These are phyloP conservation scores for Colletotrichum higginsianum DNA, from an alignment of 2,329 filamentous ascomycete species.

Conservation along the genomic window DNA sequence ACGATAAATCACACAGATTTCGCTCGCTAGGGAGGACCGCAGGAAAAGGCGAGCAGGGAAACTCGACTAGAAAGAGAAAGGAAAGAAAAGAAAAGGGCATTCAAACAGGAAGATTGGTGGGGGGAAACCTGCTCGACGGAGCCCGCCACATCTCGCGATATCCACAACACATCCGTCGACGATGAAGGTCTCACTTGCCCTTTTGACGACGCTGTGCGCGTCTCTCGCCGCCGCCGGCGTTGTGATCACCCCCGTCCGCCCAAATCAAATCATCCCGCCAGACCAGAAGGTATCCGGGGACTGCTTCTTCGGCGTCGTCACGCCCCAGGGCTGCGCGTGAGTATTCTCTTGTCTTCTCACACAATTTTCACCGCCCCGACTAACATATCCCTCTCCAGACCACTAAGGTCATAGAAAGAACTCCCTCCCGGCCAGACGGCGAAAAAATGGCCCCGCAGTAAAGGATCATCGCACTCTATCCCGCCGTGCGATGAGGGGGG, in stretches of 20 bases:
- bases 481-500: slow-evolving; percentile 7
- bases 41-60: neutral
- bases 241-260: slow-evolving; percentile 68
- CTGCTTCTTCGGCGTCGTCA: slow-evolving; percentile 70
- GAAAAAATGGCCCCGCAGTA: too few species aligned
- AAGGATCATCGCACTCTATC: neutral
- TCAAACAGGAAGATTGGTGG: neutral
- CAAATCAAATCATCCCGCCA: slow-evolving; percentile 65
- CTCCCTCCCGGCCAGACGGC: too few species aligned
- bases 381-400: neutral
- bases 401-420: slow-evolving; percentile 18
- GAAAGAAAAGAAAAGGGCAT: slow-evolving; percentile 22
- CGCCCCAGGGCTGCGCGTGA: slow-evolving; percentile 71
- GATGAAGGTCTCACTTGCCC: slow-evolving; percentile 58
- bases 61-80: slow-evolving; percentile 28
- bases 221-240: slow-evolving; percentile 67
- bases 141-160: neutral
- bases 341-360: slow-evolving; percentile 44
- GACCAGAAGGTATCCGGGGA: slow-evolving; percentile 54
- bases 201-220: slow-evolving; percentile 60
- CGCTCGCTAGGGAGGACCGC: slow-evolving; percentile 4
- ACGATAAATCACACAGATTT: slow-evolving; percentile 9
- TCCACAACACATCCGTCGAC: slow-evolving; percentile 39
- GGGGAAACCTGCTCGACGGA: neutral
- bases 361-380: neutral